phyloP scores from a whole-genome alignment of 352 stramenopile species.

The Globisporangium canariense region DNA sequence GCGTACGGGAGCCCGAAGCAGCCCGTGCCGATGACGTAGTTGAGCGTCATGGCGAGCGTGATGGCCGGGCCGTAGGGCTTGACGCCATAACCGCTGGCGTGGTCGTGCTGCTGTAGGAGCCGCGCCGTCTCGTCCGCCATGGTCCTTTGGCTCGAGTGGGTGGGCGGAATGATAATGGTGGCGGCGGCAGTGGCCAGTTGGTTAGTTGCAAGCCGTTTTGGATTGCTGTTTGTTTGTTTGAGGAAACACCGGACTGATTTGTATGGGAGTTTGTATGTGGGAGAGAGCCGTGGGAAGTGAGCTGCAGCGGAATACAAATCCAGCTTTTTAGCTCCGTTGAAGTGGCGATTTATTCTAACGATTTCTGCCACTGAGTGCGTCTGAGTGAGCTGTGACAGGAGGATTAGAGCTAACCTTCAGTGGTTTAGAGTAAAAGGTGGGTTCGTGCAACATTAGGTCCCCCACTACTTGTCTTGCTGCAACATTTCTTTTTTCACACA shows the following conservation, averaged over 20 bases:
- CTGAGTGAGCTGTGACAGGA: neutral
- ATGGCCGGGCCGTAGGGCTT: slow-evolving; percentile 69
- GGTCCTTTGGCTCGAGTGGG: neutral
- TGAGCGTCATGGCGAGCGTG: slow-evolving; percentile 79
- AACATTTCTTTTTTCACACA: neutral
- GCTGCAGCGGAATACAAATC: neutral
- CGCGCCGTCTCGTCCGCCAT: slow-evolving; percentile 24
- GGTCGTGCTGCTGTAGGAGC: slow-evolving; percentile 23
- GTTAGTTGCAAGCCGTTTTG: neutral
- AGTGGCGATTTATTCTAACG: neutral
- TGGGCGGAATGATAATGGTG: neutral
- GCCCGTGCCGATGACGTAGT: slow-evolving; percentile 85
- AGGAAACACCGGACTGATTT: neutral
- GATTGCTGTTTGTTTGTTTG: neutral
- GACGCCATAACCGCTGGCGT: slow-evolving; percentile 28
- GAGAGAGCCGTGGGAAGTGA: neutral
- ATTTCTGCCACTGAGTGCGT: neutral
- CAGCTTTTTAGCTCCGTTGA: neutral
- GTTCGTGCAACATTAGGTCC: neutral
- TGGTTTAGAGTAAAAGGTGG: neutral
- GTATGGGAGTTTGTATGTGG: slow-evolving; percentile 12
- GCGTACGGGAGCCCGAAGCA: slow-evolving; percentile 82
- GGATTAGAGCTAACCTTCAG: neutral
- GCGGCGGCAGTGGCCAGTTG: neutral
- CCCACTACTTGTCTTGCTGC: neutral